Conservation (phyloP, 2,329 filamentous ascomycete genomes). For the Geosmithia flava region DNA sequence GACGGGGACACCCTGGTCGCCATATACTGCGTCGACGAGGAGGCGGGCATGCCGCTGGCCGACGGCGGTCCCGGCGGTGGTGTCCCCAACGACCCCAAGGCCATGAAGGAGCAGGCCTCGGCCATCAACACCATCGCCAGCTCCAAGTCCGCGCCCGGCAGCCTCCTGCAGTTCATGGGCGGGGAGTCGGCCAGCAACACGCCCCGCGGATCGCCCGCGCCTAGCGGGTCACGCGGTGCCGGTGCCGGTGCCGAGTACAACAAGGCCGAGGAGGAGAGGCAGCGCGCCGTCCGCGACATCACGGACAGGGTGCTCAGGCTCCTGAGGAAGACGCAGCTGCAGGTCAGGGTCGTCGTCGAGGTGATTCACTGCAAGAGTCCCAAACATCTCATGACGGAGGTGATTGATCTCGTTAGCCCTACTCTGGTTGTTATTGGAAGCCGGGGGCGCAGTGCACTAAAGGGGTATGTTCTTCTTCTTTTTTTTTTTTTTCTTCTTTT, state of each 20-base stretch:
- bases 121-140: conserved; percentile 53
- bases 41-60: conserved; percentile 40
- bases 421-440: conserved; percentile 91
- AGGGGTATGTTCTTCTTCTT: conserved; percentile 53
- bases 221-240: neutral
- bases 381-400: conserved; percentile 90
- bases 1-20: conserved; percentile 91
- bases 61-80: conserved; percentile 20
- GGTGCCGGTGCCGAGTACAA: conserved; percentile 14
- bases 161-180: neutral
- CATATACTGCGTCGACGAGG: conserved; percentile 89
- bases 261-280: conserved; percentile 65
- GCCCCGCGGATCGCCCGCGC: conserved; percentile 4
- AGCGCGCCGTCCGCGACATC: conserved; percentile 70
- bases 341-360: conserved; percentile 88
- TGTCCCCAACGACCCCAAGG: conserved; percentile 60
- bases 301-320: conserved; percentile 76
- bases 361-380: conserved; percentile 98
- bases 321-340: conserved; percentile 78
- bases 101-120: conserved; percentile 63
- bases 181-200: conserved; percentile 4
- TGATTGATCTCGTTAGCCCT: conserved; percentile 86
- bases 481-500: neutral
- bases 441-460: conserved; percentile 79
- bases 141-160: conserved; percentile 16